These are phyloP conservation scores for Albugo candida DNA, from an alignment of 352 stramenopile genomes.

Conservation along the genomic window DNA sequence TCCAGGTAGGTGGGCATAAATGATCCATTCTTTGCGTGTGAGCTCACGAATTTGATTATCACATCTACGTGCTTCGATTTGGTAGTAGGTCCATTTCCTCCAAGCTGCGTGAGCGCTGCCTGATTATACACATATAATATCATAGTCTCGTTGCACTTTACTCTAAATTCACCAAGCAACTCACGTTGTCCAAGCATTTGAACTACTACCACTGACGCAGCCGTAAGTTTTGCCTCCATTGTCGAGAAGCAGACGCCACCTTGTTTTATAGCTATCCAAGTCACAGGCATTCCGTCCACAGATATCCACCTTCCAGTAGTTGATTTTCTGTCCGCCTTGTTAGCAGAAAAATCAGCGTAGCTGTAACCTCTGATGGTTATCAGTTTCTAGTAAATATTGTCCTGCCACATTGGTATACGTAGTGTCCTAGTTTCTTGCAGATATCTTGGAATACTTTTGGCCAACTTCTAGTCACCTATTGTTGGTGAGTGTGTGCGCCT, in stretches of 20 bases:
- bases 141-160: not conserved
- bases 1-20: too few species aligned
- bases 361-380: conserved; percentile 5
- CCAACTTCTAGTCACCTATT: too few species aligned
- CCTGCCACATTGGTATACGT: too few species aligned
- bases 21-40: not conserved
- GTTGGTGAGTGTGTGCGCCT: too few species aligned
- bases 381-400: not conserved
- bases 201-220: not conserved
- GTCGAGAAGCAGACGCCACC: conserved; percentile 5
- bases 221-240: conserved; percentile 10
- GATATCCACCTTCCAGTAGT: conserved; percentile 4
- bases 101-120: not conserved
- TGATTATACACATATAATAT: conserved; percentile 1
- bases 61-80: not conserved
- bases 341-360: conserved; percentile 9
- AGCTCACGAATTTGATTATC: not conserved
- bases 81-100: not conserved
- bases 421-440: too few species aligned
- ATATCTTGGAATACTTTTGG: too few species aligned
- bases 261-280: conserved; percentile 9
- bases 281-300: conserved; percentile 7
- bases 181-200: conserved; percentile 3
- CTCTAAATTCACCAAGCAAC: conserved; percentile 3
- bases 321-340: conserved; percentile 8